Percentiles rank a stretch among this genome's conserved stretches.
phyloP scores from a whole-genome alignment of 176 grass and related monocot genomes.

The Paspalum notatum region DNA sequence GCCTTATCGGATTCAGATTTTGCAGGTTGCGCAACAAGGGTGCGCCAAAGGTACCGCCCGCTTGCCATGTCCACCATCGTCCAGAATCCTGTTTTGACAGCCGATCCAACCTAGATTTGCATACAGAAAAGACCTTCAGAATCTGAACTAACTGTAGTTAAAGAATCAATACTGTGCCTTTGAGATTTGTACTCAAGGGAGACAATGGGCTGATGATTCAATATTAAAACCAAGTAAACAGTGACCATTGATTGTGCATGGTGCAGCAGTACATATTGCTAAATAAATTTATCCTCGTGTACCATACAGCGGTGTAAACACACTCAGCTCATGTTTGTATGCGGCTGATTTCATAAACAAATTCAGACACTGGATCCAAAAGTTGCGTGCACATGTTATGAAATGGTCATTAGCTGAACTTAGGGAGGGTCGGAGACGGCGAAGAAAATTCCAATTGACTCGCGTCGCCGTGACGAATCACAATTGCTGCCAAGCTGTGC shows the following conservation, averaged over 20 bases:
- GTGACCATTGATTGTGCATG: neutral
- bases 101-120: slow-evolving; percentile 65
- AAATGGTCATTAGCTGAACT: neutral
- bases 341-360: neutral
- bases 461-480: no score
- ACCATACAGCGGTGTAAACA: neutral
- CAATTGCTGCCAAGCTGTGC: neutral
- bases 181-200: neutral
- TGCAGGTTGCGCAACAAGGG: slow-evolving; percentile 57
- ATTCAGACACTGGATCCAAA: neutral
- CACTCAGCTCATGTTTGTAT: neutral
- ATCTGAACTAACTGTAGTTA: neutral
- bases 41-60: slow-evolving; percentile 85
- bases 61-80: slow-evolving; percentile 94
- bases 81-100: slow-evolving; percentile 77
- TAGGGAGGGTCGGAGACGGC: neutral
- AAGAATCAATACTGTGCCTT: slow-evolving; percentile 13
- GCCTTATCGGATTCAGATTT: slow-evolving; percentile 52
- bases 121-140: neutral
- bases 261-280: neutral
- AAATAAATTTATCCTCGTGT: neutral
- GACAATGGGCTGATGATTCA: slow-evolving; percentile 5
- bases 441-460: neutral
- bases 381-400: neutral
- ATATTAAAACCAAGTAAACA: neutral